phyloP scores from a whole-genome alignment of 2,329 filamentous ascomycete species.

The Claviceps arundinis region DNA sequence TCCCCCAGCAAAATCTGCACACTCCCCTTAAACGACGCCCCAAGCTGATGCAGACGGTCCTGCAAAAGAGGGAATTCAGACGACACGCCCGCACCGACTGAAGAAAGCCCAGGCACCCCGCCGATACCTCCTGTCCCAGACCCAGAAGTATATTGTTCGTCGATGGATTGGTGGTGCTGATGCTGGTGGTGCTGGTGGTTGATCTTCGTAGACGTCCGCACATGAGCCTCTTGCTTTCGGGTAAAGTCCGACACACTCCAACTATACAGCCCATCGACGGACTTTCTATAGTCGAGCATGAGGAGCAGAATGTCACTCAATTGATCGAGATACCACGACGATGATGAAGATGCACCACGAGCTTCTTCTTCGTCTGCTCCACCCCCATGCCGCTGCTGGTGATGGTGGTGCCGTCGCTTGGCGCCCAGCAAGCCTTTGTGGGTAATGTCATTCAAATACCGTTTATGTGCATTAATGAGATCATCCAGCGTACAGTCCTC shows the following conservation, averaged over 20 bases:
- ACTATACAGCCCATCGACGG: constrained; percentile 84
- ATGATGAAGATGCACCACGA: neutral
- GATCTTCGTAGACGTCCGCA: constrained; percentile 51
- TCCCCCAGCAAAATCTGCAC: constrained; percentile 79
- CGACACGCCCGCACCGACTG: constrained; percentile 30
- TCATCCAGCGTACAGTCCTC: constrained; percentile 89
- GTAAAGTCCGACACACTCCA: constrained; percentile 94
- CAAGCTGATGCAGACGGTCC: constrained; percentile 57
- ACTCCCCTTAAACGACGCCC: constrained; percentile 60
- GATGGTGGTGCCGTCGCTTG: constrained; percentile 26
- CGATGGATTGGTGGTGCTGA: constrained; percentile 1
- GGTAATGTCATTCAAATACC: constrained; percentile 86
- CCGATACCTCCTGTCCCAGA: constrained; percentile 20
- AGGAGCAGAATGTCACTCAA: constrained; percentile 83
- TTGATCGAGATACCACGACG: constrained; percentile 78
- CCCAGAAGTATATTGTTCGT: constrained; percentile 12
- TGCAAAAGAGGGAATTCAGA: constrained; percentile 62
- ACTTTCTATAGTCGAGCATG: constrained; percentile 90
- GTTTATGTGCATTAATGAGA: constrained; percentile 79
- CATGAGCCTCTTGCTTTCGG: constrained; percentile 70
- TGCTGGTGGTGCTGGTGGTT: constrained; percentile 1
- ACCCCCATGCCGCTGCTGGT: constrained; percentile 14
- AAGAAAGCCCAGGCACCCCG: neutral
- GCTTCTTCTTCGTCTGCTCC: constrained; percentile 45
- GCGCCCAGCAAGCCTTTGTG: constrained; percentile 88